A percentile compares a stretch with the other conserved stretches of the same genome.
Conservation (phyloP, 257 asterid species). For the Salvia miltiorrhiza region DNA sequence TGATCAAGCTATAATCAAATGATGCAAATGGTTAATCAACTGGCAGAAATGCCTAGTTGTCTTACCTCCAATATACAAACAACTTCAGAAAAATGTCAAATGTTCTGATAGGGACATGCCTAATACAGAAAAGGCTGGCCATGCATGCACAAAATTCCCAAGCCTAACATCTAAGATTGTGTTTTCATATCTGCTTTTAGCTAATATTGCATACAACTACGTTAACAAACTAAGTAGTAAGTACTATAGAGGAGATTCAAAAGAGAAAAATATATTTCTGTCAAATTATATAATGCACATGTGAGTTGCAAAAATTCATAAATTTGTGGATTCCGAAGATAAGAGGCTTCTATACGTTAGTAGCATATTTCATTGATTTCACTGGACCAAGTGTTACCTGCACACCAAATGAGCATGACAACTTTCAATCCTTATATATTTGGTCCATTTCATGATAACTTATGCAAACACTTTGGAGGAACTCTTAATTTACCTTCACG, state of each 20-base stretch:
- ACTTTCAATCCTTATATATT: neutral
- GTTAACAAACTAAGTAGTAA: constrained; percentile 4
- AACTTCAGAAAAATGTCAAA: neutral
- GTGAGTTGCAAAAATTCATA: too few relatives aligned
- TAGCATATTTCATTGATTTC: neutral
- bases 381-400: neutral
- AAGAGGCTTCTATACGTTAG: neutral
- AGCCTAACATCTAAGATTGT: neutral
- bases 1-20: constrained; percentile 15
- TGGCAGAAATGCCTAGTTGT: neutral
- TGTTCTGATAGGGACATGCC: neutral
- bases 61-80: neutral
- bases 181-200: neutral
- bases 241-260: neutral
- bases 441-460: neutral
- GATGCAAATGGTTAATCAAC: neutral
- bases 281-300: neutral
- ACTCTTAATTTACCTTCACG: neutral
- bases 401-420: neutral
- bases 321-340: too few relatives aligned
- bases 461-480: neutral
- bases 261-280: neutral
- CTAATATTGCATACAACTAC: neutral
- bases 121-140: neutral
- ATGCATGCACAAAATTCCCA: neutral